Evolutionary conservation across 805 yeast species (phyloP), one percentile per base, ranked within the genome.

Genomic region (Candida yuanshanica): DNA sequence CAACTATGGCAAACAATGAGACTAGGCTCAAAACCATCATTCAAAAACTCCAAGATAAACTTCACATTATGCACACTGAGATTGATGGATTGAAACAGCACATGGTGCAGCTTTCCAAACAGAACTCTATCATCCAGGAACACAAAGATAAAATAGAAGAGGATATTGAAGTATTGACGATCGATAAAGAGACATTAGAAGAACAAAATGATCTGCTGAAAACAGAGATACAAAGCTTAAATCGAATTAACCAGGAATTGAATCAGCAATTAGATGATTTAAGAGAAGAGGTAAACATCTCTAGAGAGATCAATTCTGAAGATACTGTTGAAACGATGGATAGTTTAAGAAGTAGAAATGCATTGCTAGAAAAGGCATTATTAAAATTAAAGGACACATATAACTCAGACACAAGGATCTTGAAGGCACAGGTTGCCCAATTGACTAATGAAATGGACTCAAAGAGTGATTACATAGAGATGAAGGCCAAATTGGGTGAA

Each of bases 101-200:
- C 11, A 21, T 68, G 5, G 39, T 43, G 5, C 33, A 39, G 4
- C 41, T 72, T 10, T 55, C 60, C 26, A 25, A 33, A 11, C 57
- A 64, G 29, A 67, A 68, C 41, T 53, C 53, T 2, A 52, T 48
- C 5, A 48, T 72, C 20, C 39, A 52, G 4, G 47, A 52, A 0
- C 35, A 32, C 4, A 21, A 52, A 7, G 22, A 33, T 0, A 20
- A 42, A 20, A 20, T 51, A 13, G 64, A 62, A 22, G 67, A 54
- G 39, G 58, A 53, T 6, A 38, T 62, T n/a, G 70, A 64, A 41
- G 49, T 48, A 12, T 37, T 56, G 11, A 49, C 63, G 1, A 65
- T 74, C 0, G 84, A 80, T 33, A 67, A 70, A 35, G 78, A 69
- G 25, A 63, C 62, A 26, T 46, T 71, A 5, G 57, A 56, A 6